Evolutionary conservation across 164 flowering plant genomes (phyloP).

Genomic region (Aristolochia fimbriata): DNA sequence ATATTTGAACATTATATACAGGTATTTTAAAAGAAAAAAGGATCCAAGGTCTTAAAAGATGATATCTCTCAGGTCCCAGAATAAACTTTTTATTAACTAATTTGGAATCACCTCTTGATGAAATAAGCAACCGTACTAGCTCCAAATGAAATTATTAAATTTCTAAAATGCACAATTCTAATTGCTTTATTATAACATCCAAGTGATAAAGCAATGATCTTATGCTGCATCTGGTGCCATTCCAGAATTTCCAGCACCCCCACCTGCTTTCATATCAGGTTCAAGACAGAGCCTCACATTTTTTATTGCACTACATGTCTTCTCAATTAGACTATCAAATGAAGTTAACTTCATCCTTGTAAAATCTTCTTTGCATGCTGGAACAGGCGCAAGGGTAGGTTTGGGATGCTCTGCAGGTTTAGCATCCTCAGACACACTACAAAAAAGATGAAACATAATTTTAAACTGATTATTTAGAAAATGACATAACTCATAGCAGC

Average conservation of each 20-base stretch:
- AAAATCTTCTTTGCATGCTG: conserved; percentile 89
- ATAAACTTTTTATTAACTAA: too few species aligned
- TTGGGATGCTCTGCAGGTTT: conserved; percentile 21
- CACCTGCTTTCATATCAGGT: conserved; percentile 53
- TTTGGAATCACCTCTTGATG: too few species aligned
- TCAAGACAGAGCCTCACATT: conserved; percentile 81
- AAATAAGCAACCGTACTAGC: too few species aligned
- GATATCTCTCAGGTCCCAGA: too few species aligned
- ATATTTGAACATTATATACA: too few species aligned
- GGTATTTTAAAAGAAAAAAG: too few species aligned
- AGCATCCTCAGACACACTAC: conserved; percentile 33
- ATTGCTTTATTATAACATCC: too few species aligned
- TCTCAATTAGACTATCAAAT: conserved; percentile 75
- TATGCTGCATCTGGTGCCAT: conserved; percentile 99
- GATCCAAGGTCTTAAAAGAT: too few species aligned
- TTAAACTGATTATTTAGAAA: not conserved
- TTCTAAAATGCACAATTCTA: not conserved
- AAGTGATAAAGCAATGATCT: conserved; percentile 8
- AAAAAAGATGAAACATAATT: conserved; percentile 4
- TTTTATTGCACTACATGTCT: conserved; percentile 71
- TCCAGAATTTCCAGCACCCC: conserved; percentile 47
- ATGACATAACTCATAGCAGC: too few species aligned
- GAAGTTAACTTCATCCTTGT: conserved; percentile 73
- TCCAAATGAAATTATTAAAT: not conserved
- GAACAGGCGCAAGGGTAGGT: conserved; percentile 52